Conservation (phyloP, 768 basidiomycete species). For the Termitomyces sp. region DNA sequence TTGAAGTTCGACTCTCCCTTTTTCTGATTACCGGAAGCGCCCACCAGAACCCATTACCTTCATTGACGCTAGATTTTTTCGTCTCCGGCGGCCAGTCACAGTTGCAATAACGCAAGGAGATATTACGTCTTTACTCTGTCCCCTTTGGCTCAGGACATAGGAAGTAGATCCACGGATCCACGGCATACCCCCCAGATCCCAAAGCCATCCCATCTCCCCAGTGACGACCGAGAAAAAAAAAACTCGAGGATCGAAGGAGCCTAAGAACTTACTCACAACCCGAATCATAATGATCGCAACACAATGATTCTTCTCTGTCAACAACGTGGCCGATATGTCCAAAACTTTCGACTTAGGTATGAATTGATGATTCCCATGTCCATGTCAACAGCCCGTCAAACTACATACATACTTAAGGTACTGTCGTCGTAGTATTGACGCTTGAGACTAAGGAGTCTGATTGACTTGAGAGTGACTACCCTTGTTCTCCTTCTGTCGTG, state of each 20-base stretch:
- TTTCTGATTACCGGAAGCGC: neutral
- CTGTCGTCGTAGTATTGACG: too few relatives aligned
- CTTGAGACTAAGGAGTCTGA: neutral
- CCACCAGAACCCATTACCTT: neutral
- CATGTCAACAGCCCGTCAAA: neutral
- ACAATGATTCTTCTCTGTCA: neutral
- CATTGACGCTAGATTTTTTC: neutral
- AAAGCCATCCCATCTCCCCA: neutral
- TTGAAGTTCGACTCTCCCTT: too few relatives aligned
- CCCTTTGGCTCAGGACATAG: neutral
- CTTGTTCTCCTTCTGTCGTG: neutral
- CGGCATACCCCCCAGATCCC: neutral
- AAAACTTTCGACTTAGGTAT: neutral
- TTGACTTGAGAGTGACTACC: neutral
- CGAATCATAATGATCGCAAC: neutral
- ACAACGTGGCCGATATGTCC: neutral
- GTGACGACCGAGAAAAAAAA: neutral
- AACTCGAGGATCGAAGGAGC: neutral
- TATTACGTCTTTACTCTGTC: neutral
- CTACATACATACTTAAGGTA: neutral
- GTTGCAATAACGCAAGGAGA: neutral
- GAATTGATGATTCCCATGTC: neutral
- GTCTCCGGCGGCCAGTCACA: neutral
- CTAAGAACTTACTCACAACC: neutral
- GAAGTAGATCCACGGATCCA: neutral